Evolutionary conservation across 2,329 filamentous ascomycete genomes (phyloP), one percentile per base, ranked within the genome.

Genomic region (Ramularia endophylla): DNA sequence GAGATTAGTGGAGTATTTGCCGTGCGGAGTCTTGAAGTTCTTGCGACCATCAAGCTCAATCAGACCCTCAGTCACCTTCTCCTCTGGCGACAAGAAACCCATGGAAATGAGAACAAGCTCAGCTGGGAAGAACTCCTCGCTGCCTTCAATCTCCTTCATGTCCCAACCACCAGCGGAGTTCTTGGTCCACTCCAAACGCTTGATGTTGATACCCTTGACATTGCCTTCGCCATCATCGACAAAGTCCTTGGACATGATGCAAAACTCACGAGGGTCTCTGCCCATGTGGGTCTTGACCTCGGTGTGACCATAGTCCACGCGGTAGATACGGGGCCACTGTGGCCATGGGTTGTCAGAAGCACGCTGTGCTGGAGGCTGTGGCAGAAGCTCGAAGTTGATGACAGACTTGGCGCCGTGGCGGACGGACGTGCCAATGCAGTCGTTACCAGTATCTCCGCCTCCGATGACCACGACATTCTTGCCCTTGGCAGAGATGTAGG

Each of bases 231-330:
- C 89, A 56, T 95, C 87, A 52, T 89, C 87, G 47, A 94, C 87
- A 55, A 97, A 97, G 58, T 94, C 87, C 71, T 94, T 90, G 13
- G 88, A 94, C 87, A 95, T 95, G 69, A 97, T 88, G 72, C 89
- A 95, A 75, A 85, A 97, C 71, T 95, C 90, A 56, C 90, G 87
- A 44, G 90, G 90, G 59, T 95, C 90, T 64, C 89, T 89, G 68
- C 90, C 90, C 73, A 89, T 90, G 72, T 95, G 89, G 55, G 90
- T 88, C 66, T 90, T 88, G 58, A 95, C 90, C 68, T 97, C 90
- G 12, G 83, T 84, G 73, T 97, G 90, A 42, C 90, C 90, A 61
- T 97, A 97, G 69, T 97, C 90, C n/a, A 95, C 86, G 56, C 90
- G 88, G 77, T 95, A 95, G 64, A 95, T 89, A 59, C 89, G 86